Conservation (phyloP, 2,329 filamentous ascomycete genomes). For the Pyrenochaeta sp. region DNA sequence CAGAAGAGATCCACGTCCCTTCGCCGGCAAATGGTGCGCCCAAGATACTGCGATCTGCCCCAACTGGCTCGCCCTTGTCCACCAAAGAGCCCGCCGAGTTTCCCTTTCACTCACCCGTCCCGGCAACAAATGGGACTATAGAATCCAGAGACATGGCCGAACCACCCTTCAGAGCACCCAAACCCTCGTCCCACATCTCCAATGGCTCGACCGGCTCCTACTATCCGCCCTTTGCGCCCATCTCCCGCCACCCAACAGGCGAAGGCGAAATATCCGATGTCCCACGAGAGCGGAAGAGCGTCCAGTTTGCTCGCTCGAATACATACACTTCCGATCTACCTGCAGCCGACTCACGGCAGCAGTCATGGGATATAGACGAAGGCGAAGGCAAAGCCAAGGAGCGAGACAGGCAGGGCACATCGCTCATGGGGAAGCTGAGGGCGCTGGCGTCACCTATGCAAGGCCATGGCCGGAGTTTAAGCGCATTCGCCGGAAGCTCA, state of each 20-base stretch:
- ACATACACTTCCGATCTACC: constrained; percentile 52
- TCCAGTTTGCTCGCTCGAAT: constrained; percentile 73
- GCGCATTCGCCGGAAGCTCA: constrained; percentile 55
- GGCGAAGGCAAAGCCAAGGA: constrained; percentile 67
- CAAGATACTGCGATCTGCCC: constrained; percentile 39
- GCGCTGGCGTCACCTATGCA: constrained; percentile 69
- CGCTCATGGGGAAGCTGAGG: constrained; percentile 81
- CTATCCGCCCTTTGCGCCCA: constrained; percentile 42
- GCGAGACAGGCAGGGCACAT: constrained; percentile 61
- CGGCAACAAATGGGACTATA: constrained; percentile 24
- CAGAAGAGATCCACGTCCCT: constrained; percentile 21
- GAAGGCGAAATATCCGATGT: constrained; percentile 43
- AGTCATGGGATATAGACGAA: constrained; percentile 70
- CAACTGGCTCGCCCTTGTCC: constrained; percentile 40
- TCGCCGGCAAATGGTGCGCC: constrained; percentile 33
- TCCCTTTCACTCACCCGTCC: constrained; percentile 41
- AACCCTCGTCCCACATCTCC: constrained; percentile 30
- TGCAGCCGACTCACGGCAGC: constrained; percentile 65
- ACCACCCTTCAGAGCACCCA: constrained; percentile 21
- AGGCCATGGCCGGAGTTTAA: constrained; percentile 60
- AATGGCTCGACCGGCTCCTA: constrained; percentile 35
- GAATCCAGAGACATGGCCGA: constrained; percentile 23
- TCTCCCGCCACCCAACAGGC: constrained; percentile 42
- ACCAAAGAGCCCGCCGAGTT: constrained; percentile 45
- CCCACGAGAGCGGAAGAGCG: constrained; percentile 66